Evolutionary conservation across 2,329 filamentous ascomycete genomes (phyloP).

Genomic region (Furcasterigmium sp.): DNA sequence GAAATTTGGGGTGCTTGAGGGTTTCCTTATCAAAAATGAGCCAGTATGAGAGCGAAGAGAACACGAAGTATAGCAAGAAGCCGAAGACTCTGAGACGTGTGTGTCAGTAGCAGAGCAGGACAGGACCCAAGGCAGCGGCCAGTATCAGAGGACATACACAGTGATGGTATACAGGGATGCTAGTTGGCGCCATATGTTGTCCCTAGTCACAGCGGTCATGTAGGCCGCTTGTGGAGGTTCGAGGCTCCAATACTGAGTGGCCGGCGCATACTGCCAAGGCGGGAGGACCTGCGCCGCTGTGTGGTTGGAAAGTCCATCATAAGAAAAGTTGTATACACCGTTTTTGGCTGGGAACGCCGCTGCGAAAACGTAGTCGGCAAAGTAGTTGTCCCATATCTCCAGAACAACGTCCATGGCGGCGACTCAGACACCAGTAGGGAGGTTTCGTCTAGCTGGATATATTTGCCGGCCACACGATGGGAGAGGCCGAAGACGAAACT

Average conservation of each 20-base stretch:
- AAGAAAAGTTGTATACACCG: slow-evolving; percentile 46
- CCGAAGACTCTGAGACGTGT: slow-evolving; percentile 80
- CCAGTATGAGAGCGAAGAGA: slow-evolving; percentile 76
- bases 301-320: slow-evolving; percentile 39
- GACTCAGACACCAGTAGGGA: neutral
- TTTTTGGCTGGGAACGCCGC: slow-evolving; percentile 57
- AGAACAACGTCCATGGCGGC: slow-evolving; percentile 84
- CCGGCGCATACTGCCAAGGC: slow-evolving; percentile 65
- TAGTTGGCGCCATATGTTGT: slow-evolving; percentile 71
- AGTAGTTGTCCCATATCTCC: slow-evolving; percentile 74
- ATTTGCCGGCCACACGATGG: no score
- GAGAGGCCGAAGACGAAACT: no score
- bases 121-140: neutral
- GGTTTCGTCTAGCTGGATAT: no score
- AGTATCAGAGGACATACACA: slow-evolving; percentile 54
- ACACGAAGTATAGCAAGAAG: slow-evolving; percentile 76
- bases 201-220: slow-evolving; percentile 69
- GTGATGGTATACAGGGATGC: slow-evolving; percentile 77
- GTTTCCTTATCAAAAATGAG: slow-evolving; percentile 91
- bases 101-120: no score
- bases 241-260: slow-evolving; percentile 64
- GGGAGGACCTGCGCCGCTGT: slow-evolving; percentile 52
- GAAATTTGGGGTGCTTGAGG: slow-evolving; percentile 85
- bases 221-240: slow-evolving; percentile 73
- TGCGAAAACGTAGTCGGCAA: slow-evolving; percentile 78